Conservation (phyloP, 306 rosid species). For the Ceratonia siliqua region DNA sequence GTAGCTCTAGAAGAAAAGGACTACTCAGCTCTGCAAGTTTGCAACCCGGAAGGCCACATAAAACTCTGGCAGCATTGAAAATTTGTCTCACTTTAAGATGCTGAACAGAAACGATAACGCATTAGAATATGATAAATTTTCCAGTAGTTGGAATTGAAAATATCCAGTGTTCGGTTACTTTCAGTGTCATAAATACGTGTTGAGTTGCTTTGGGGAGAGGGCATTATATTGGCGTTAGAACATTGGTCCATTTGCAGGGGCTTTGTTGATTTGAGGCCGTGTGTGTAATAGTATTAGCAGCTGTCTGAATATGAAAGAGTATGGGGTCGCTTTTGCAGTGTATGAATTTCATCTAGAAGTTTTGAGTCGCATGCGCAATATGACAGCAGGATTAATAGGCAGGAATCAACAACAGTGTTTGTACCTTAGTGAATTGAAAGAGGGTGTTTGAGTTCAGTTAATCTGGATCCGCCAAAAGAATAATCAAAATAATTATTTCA, state of each 20-base stretch:
- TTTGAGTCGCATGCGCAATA: not conserved
- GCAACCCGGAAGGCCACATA: slow-evolving; percentile 17
- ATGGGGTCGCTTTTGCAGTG: not conserved
- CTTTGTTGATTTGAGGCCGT: slow-evolving; percentile 30
- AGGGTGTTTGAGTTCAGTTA: not conserved
- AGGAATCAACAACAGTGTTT: slow-evolving; percentile 2
- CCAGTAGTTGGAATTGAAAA: slow-evolving; percentile 34
- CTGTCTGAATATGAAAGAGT: not conserved
- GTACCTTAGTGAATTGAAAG: not conserved
- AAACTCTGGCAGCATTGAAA: not conserved
- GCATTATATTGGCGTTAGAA: slow-evolving; percentile 30
- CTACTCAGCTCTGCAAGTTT: no score
- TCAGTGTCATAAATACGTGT: slow-evolving; percentile 31
- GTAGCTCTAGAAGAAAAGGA: slow-evolving; percentile 13
- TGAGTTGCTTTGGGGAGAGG: slow-evolving; percentile 51
- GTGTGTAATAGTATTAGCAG: not conserved
- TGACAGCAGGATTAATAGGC: not conserved
- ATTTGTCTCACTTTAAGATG: slow-evolving; percentile 26
- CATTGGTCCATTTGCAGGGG: slow-evolving; percentile 39
- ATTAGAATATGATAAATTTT: slow-evolving; percentile 27
- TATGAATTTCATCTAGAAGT: not conserved
- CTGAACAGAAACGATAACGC: slow-evolving; percentile 49
- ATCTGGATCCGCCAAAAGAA: not conserved
- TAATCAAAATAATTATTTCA: not conserved
- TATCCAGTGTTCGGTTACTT: slow-evolving; percentile 59